Evolutionary conservation across 805 yeast genomes (phyloP), one percentile per base, ranked within the genome.

Genomic region (Candida ortonii): DNA sequence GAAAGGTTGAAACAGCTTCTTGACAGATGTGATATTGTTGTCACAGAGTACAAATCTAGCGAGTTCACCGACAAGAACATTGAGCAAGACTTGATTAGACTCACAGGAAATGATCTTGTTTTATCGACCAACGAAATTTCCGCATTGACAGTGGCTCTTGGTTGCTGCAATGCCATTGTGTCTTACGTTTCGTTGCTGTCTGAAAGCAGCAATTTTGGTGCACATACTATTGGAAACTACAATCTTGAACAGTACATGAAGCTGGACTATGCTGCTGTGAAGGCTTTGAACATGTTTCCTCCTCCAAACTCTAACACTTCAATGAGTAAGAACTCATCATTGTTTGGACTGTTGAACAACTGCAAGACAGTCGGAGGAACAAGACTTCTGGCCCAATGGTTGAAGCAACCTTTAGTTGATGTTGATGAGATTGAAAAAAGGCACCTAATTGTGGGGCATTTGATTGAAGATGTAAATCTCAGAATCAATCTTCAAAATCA

Each of bases 301-400:
- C 59, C 66, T 3, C 61, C 67, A 6, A 52, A 60, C 36, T 67
- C 69, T 15, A 65, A 66, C 48, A 71, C 74, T 41, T 57, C 77
- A 0, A 63, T 66, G 66, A 48, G 52, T 36, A 57, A 55, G 29
- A 56, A 54, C 15, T 50, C 64, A 3, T 83, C 94, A 7, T 62
- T 93, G 25, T 89, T 76, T 55, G 96, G 94, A 16, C 68, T 93
- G 27, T 65, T 93, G 49, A 90, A 93, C 65, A 78, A 80, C 47
- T 90, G 97, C 66, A 87, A 84, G 50, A 82, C 95, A 4, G 71
- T 78, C 2, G 87, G 93, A n/a, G 99, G 99, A 6, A 67, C 90
- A 1, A 71, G 97, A 44, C 62, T 89, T 32, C 70, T 93, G 16
- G 80, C 93, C 11, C 96, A 87, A 53, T 93, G 98, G 98, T 69